Conservation (phyloP, 2,329 filamentous ascomycete species). For the Colletotrichum gigasporum region DNA sequence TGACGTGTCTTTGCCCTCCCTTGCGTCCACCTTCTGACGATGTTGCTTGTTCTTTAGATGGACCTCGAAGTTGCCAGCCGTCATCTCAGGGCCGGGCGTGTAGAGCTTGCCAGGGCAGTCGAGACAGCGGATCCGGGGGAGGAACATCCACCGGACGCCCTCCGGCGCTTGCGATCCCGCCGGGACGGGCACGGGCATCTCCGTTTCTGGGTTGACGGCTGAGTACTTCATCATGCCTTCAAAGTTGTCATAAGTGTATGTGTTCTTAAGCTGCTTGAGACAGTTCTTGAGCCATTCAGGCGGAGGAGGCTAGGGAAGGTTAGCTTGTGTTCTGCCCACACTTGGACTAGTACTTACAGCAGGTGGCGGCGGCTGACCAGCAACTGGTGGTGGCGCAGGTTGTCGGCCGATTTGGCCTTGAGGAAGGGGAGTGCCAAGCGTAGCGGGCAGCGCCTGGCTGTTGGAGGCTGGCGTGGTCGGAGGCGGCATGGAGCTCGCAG, state of each 20-base stretch:
- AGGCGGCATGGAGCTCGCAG: constrained; percentile 44
- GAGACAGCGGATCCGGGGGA: constrained; percentile 89
- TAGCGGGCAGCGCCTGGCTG: constrained; percentile 30
- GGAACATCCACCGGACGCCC: constrained; percentile 80
- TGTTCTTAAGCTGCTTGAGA: constrained; percentile 74
- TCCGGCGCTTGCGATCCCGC: constrained; percentile 62
- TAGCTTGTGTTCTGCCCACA: background rate
- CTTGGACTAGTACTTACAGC: constrained; percentile 63
- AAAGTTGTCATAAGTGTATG: constrained; percentile 84
- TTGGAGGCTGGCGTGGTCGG: constrained; percentile 47
- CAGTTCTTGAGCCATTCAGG: constrained; percentile 86
- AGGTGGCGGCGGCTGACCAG: constrained; percentile 64
- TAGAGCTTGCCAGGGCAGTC: constrained; percentile 96
- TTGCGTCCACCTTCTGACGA: constrained; percentile 69
- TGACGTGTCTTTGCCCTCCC: constrained; percentile 38
- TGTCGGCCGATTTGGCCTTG: constrained; percentile 71
- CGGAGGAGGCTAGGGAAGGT: constrained; percentile 72
- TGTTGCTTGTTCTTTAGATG: constrained; percentile 89
- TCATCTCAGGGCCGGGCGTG: constrained; percentile 85
- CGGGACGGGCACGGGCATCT: constrained; percentile 66
- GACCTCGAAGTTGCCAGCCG: constrained; percentile 90
- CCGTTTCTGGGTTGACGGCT: constrained; percentile 78
- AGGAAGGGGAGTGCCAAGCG: constrained; percentile 44
- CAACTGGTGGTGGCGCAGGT: constrained; percentile 70
- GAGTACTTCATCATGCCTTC: constrained; percentile 93